A percentile compares a stretch with the other conserved stretches of the same genome.
Conservation (phyloP, 2,329 filamentous ascomycete species). For the Aspergillus sclerotialis region DNA sequence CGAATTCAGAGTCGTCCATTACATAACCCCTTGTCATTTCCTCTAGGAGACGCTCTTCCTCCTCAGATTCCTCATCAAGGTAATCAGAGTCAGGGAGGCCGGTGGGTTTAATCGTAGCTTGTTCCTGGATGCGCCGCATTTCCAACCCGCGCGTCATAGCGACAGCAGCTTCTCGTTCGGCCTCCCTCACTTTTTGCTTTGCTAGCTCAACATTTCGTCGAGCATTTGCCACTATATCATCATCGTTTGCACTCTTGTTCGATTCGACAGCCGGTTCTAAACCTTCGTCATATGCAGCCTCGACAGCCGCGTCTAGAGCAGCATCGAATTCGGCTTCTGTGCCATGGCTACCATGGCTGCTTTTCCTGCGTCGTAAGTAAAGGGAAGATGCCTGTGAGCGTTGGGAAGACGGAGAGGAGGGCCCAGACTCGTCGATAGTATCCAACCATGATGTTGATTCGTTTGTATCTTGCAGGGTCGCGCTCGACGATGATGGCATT, state of each 20-base stretch:
- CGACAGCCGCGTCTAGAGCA: constrained; percentile 87
- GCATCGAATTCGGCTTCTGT: constrained; percentile 91
- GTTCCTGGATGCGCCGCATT: constrained; percentile 38
- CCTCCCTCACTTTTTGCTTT: constrained; percentile 67
- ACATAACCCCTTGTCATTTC: constrained; percentile 81
- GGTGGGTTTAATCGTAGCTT: constrained; percentile 13
- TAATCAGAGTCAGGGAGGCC: constrained; percentile 37
- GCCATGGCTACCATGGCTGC: constrained; percentile 60
- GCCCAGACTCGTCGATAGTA: constrained; percentile 83
- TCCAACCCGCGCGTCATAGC: constrained; percentile 56
- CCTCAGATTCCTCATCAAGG: constrained; percentile 60
- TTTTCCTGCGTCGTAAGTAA: constrained; percentile 61
- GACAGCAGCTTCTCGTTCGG: constrained; percentile 61
- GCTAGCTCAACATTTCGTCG: constrained; percentile 65
- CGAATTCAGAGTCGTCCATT: constrained; percentile 76
- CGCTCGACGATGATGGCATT: constrained; percentile 15
- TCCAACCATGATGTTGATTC: constrained; percentile 91
- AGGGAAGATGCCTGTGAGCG: constrained; percentile 72
- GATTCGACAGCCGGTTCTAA: constrained; percentile 58
- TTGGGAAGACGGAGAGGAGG: constrained; percentile 69
- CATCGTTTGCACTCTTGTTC: constrained; percentile 20
- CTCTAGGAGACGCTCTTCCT: constrained; percentile 70
- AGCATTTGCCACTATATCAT: constrained; percentile 42
- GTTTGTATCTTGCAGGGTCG: constrained; percentile 50
- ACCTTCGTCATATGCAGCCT: constrained; percentile 90